phyloP scores from a whole-genome alignment of 345 rosid species.

The Eucalyptus regnans region DNA sequence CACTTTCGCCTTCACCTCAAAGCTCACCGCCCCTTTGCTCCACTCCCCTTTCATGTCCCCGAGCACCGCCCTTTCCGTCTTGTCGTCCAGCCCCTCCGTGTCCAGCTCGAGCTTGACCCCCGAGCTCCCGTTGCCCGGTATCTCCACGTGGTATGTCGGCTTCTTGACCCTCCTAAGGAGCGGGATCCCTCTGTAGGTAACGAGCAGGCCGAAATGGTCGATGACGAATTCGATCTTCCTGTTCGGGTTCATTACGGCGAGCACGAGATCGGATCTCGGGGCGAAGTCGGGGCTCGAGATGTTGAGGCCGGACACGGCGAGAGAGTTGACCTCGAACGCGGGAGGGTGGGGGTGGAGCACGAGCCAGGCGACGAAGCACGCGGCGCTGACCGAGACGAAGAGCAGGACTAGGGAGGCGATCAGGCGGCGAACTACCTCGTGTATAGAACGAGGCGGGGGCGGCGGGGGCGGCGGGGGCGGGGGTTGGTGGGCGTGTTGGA shows the following conservation, averaged over 20 bases:
- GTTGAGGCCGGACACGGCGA: conserved; percentile 4
- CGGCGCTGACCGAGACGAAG: background rate
- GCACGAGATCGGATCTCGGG: background rate
- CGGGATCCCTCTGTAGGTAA: background rate
- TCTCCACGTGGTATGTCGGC: background rate
- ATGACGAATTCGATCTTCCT: background rate
- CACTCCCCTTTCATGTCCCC: background rate
- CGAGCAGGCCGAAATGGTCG: background rate
- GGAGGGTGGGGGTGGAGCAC: conserved; percentile 10
- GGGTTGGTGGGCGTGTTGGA: background rate
- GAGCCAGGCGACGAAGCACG: conserved; percentile 1
- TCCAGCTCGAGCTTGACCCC: background rate
- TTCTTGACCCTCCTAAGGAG: background rate
- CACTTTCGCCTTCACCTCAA: background rate
- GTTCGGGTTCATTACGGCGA: conserved; percentile 5
- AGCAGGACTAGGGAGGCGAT: background rate
- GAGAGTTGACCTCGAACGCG: background rate
- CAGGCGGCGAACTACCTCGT: background rate
- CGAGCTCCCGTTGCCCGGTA: background rate
- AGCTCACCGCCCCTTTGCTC: background rate
- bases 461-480: too few relatives aligned
- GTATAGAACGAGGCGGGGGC: background rate
- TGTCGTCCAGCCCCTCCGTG: background rate
- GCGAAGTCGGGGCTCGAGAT: background rate
- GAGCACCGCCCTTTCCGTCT: background rate